Evolutionary conservation across 2,329 filamentous ascomycete species (phyloP).

Genomic region (Alternaria brassicicola): DNA sequence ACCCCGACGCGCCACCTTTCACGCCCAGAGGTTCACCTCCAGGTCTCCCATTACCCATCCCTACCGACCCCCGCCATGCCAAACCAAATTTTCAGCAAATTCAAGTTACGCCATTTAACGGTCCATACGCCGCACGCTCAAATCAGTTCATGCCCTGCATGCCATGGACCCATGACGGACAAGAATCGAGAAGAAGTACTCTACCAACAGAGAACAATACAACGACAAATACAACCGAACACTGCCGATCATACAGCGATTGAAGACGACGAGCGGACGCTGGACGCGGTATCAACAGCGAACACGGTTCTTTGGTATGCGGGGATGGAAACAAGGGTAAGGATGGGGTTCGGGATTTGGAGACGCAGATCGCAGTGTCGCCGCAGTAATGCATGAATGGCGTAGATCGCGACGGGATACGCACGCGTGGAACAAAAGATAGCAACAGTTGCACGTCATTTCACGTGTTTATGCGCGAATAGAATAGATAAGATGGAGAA

Average conservation of each 20-base stretch:
- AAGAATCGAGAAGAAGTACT: no score
- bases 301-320: not conserved
- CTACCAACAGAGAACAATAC: not conserved
- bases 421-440: not conserved
- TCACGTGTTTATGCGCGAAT: not conserved
- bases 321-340: not conserved
- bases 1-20: not conserved
- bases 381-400: not conserved
- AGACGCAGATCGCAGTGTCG: no score
- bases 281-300: not conserved
- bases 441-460: not conserved
- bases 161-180: no score
- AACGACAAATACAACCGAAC: not conserved
- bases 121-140: not conserved
- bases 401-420: not conserved
- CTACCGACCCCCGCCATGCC: not conserved
- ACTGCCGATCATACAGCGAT: not conserved
- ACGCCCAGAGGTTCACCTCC: not conserved
- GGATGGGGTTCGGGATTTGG: not conserved
- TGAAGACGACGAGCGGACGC: not conserved
- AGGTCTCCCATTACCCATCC: not conserved
- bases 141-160: not conserved
- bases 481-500: not conserved
- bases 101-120: not conserved
- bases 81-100: not conserved